These are phyloP conservation scores for Glycine soja DNA, from an alignment of 306 rosid species.

Conservation along the genomic window DNA sequence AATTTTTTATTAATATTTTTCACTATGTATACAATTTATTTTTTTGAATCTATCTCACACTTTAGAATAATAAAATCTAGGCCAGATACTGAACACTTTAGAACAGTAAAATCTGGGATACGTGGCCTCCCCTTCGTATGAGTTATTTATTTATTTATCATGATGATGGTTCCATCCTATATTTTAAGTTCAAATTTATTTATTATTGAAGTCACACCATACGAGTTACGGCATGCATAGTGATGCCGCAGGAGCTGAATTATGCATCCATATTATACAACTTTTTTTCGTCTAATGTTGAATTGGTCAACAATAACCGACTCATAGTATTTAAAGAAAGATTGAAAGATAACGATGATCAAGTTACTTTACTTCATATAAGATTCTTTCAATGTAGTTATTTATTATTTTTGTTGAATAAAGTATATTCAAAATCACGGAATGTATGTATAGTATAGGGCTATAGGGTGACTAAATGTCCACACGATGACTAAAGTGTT, in stretches of 20 bases:
- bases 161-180: no score
- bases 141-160: no score
- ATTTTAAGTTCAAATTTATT: no score
- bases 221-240: not conserved
- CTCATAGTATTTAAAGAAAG: not conserved
- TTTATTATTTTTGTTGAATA: slow-evolving; percentile 5
- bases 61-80: no score
- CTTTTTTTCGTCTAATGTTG: not conserved
- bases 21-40: no score
- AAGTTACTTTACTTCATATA: not conserved
- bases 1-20: no score
- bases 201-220: not conserved
- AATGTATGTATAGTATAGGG: not conserved
- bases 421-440: not conserved
- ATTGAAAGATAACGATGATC: not conserved
- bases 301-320: not conserved
- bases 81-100: no score
- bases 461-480: not conserved
- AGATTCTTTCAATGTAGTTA: not conserved
- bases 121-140: no score
- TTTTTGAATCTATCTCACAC: no score
- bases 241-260: not conserved
- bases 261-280: not conserved
- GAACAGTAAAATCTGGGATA: no score
- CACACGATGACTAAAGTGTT: not conserved